Percentiles rank a stretch among this genome's conserved stretches.
Evolutionary conservation across 2,329 filamentous ascomycete genomes (phyloP).

Genomic region (Xylaria arbuscula): DNA sequence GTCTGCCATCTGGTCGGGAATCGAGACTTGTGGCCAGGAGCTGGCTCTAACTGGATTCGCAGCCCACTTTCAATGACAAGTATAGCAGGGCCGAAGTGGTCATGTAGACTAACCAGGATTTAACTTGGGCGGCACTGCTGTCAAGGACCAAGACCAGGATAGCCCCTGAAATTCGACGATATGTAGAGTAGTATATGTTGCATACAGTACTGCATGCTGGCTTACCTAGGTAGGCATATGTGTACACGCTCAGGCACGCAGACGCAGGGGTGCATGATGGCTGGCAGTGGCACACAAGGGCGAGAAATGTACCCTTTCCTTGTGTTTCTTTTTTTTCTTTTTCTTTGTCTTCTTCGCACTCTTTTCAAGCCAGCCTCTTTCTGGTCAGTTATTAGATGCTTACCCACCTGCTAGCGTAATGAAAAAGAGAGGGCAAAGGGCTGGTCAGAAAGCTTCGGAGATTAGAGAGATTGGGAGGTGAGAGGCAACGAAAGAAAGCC

Average conservation of each 20-base stretch:
- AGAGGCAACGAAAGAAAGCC: not conserved
- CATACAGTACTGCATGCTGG: not conserved
- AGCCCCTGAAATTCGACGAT: constrained; percentile 20
- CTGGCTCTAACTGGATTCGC: constrained; percentile 18
- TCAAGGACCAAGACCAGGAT: constrained; percentile 4
- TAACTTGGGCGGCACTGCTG: constrained; percentile 8
- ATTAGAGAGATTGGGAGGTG: not conserved
- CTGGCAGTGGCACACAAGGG: not conserved
- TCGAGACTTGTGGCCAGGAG: constrained; percentile 20
- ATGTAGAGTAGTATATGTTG: too few relatives aligned
- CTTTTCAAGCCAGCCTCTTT: constrained; percentile 11
- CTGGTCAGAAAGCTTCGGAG: not conserved
- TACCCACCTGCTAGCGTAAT: not conserved
- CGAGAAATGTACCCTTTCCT: not conserved
- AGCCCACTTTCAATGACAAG: constrained; percentile 11
- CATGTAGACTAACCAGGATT: constrained; percentile 2
- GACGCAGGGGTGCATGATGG: constrained; percentile 22
- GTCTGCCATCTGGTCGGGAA: constrained; percentile 14
- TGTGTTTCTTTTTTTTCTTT: not conserved
- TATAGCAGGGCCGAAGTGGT: constrained; percentile 22
- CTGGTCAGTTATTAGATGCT: not conserved
- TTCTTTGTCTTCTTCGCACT: not conserved
- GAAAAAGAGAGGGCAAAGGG: not conserved
- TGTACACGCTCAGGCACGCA: constrained; percentile 2
- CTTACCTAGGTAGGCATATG: not conserved